These are phyloP conservation scores for Coniochaeta sp. DNA, from an alignment of 2,329 filamentous ascomycete genomes.

Conservation along the genomic window DNA sequence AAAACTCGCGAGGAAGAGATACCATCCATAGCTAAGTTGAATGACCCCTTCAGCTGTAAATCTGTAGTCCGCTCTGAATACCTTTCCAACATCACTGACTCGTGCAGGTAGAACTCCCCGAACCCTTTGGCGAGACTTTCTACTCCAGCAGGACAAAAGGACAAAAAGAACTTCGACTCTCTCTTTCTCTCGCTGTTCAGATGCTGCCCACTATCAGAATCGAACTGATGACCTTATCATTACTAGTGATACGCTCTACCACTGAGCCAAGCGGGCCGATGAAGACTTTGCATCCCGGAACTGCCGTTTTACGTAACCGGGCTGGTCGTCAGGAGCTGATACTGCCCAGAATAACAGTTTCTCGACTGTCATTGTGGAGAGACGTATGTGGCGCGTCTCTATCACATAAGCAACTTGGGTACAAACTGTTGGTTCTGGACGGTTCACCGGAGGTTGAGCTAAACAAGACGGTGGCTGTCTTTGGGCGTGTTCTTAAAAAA, in stretches of 20 bases:
- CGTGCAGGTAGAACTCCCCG: background rate
- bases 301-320: background rate
- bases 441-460: no score
- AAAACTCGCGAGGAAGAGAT: no score
- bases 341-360: background rate
- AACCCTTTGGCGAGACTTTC: background rate
- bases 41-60: no score
- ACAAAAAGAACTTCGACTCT: background rate
- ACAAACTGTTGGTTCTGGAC: no score
- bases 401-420: no score
- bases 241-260: background rate
- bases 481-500: no score
- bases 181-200: background rate
- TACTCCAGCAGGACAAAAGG: background rate
- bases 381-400: no score
- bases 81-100: background rate
- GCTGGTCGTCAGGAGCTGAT: background rate
- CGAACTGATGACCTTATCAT: background rate
- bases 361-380: no score
- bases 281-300: background rate
- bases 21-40: no score
- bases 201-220: background rate
- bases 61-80: no score
- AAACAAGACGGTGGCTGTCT: no score
- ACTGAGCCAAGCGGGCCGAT: background rate